phyloP scores from a whole-genome alignment of 352 stramenopile species.

The Globisporangium spinosum region DNA sequence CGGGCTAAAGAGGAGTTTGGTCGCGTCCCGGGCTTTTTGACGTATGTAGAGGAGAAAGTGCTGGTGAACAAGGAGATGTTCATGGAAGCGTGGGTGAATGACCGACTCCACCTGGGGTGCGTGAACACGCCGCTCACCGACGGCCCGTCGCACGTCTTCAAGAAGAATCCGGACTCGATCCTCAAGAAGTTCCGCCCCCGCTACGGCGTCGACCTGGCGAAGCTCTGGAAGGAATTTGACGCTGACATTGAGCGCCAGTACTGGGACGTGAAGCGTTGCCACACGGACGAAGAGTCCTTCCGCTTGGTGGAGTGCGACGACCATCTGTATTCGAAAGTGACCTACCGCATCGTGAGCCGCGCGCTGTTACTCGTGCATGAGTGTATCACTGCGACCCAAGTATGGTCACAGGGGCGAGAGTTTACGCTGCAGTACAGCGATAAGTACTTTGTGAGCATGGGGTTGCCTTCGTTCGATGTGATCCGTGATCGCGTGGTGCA shows the following conservation, averaged over 20 bases:
- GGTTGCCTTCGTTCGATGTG: background rate
- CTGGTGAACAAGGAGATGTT: constrained; percentile 10
- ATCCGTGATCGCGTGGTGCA: constrained; percentile 3
- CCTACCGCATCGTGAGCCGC: background rate
- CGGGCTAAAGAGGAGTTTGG: constrained; percentile 4
- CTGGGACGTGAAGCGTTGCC: constrained; percentile 3
- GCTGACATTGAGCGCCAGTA: constrained; percentile 5
- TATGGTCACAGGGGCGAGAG: background rate
- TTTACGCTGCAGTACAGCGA: background rate
- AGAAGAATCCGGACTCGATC: constrained; percentile 10
- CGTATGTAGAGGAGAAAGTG: background rate
- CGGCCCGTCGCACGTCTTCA: background rate
- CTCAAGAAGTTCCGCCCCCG: constrained; percentile 8
- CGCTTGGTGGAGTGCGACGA: background rate
- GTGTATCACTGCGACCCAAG: background rate
- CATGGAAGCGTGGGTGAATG: constrained; percentile 1
- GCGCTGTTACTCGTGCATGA: constrained; percentile 7
- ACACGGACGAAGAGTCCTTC: constrained; percentile 3
- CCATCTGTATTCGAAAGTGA: constrained; percentile 2
- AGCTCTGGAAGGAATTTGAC: constrained; percentile 1
- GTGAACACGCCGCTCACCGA: background rate
- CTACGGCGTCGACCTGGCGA: background rate
- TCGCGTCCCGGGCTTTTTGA: background rate
- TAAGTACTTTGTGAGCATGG: constrained; percentile 9
- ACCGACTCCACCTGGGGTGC: background rate